Conservation (phyloP, 2,329 filamentous ascomycete genomes). For the Trichoderma harzianum region DNA sequence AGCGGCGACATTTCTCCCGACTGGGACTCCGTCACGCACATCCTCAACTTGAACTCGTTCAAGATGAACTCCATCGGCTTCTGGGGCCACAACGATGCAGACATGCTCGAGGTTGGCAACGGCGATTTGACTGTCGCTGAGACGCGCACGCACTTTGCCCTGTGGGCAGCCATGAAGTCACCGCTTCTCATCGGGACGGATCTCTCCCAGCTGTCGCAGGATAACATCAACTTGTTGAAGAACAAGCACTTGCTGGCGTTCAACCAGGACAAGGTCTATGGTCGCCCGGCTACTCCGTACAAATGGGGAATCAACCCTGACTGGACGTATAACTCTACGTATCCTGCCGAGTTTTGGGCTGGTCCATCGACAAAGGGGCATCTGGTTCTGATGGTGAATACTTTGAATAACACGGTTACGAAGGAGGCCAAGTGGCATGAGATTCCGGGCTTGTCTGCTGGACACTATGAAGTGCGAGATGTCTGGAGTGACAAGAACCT, state of each 20-base stretch:
- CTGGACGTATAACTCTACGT: constrained; percentile 45
- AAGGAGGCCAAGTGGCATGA: constrained; percentile 42
- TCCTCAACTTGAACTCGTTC: constrained; percentile 50
- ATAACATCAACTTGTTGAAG: constrained; percentile 39
- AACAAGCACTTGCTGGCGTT: constrained; percentile 41
- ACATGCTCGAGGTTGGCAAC: constrained; percentile 52
- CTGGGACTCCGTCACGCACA: constrained; percentile 36
- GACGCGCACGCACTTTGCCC: constrained; percentile 47
- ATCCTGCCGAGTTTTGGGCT: constrained; percentile 50
- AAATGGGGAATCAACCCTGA: constrained; percentile 49
- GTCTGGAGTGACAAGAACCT: constrained; percentile 45
- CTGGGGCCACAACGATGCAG: constrained; percentile 49
- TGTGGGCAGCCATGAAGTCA: constrained; percentile 50
- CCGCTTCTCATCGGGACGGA: constrained; percentile 48
- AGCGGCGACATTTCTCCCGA: constrained; percentile 40
- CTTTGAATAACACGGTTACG: constrained; percentile 28
- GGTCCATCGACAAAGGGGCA: constrained; percentile 41
- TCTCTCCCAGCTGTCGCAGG: constrained; percentile 34
- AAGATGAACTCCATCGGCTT: constrained; percentile 43
- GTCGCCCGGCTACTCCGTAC: constrained; percentile 42
- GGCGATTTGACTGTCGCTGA: constrained; percentile 43
- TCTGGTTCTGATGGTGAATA: constrained; percentile 49
- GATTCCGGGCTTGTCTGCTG: constrained; percentile 38
- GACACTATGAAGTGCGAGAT: constrained; percentile 40
- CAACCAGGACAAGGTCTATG: constrained; percentile 45